A percentile compares a stretch with the other conserved stretches of the same genome.
These are phyloP conservation scores for Magnaporthiopsis rhizophila DNA, from an alignment of 2,329 filamentous ascomycete species.

Conservation along the genomic window DNA sequence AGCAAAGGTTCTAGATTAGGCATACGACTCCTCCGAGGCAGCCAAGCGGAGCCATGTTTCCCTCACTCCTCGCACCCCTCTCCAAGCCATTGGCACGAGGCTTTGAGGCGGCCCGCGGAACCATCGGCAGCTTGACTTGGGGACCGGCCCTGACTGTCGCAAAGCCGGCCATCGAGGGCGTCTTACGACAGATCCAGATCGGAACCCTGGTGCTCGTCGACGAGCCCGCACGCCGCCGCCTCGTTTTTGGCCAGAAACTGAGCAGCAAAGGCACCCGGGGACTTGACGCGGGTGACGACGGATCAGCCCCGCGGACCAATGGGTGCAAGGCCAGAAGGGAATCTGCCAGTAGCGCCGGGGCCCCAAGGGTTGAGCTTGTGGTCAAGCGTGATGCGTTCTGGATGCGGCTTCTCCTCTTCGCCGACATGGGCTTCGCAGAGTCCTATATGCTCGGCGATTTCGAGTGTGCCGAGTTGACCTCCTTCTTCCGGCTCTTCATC, in stretches of 20 bases:
- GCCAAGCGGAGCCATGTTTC: background rate
- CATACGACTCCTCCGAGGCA: background rate
- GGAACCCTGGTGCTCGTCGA: slow-evolving; percentile 42
- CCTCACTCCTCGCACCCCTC: slow-evolving; percentile 23
- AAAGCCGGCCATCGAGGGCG: slow-evolving; percentile 35
- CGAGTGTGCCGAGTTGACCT: slow-evolving; percentile 56
- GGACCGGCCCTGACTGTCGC: slow-evolving; percentile 37
- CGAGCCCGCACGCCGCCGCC: slow-evolving; percentile 32
- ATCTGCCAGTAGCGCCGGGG: slow-evolving; percentile 27
- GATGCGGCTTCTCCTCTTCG: slow-evolving; percentile 60
- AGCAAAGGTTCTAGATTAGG: background rate
- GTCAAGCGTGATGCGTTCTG: slow-evolving; percentile 56
- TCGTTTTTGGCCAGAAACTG: slow-evolving; percentile 38
- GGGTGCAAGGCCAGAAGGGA: slow-evolving; percentile 14
- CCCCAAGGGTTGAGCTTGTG: slow-evolving; percentile 43
- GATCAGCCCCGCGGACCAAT: slow-evolving; percentile 9
- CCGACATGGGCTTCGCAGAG: slow-evolving; percentile 67
- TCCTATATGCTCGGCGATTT: slow-evolving; percentile 68
- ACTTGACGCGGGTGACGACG: slow-evolving; percentile 27
- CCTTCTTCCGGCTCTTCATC: slow-evolving; percentile 68
- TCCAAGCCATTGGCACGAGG: slow-evolving; percentile 30
- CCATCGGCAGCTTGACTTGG: slow-evolving; percentile 38
- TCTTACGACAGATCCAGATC: slow-evolving; percentile 37
- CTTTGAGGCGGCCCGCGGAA: slow-evolving; percentile 31
- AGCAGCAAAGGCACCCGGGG: slow-evolving; percentile 17